phyloP scores from a whole-genome alignment of 768 basidiomycete species.

The Pilatotrama ljubarskyi region DNA sequence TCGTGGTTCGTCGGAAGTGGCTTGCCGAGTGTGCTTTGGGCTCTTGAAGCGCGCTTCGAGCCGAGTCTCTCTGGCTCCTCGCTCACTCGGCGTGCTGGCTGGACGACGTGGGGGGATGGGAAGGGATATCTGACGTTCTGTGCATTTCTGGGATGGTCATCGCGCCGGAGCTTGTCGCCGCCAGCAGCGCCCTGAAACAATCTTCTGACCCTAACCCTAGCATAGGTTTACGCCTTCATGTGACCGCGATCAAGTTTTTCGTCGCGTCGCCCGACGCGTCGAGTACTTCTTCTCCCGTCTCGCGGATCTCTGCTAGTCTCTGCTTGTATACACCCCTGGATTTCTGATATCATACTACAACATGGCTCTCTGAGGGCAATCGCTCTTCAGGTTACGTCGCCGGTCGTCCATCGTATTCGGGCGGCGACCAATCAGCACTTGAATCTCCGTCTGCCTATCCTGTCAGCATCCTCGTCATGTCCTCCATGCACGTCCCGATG shows the following conservation, averaged over 20 bases:
- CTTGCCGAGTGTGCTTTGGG: neutral
- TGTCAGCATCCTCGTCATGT: too few relatives aligned
- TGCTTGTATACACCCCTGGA: too few relatives aligned
- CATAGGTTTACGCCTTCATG: neutral
- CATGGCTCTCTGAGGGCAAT: too few relatives aligned
- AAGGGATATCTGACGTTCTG: neutral
- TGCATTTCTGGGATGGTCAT: neutral
- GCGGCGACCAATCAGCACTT: too few relatives aligned
- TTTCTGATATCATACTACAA: too few relatives aligned
- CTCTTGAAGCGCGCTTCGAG: too few relatives aligned
- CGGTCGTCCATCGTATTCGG: too few relatives aligned
- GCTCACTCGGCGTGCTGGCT: neutral
- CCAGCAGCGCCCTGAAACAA: conserved; percentile 1
- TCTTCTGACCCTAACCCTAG: conserved; percentile 13
- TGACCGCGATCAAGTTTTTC: conserved; percentile 12
- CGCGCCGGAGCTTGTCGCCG: neutral
- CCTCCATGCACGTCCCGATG: neutral
- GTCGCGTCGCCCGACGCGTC: conserved; percentile 10
- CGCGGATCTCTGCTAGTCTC: neutral
- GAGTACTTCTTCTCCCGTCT: neutral
- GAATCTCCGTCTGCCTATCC: too few relatives aligned
- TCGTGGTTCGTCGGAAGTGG: neutral
- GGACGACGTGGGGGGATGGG: neutral
- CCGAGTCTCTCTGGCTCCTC: neutral
- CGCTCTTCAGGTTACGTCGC: too few relatives aligned